A percentile compares a stretch with the other conserved stretches of the same genome.
phyloP scores from a whole-genome alignment of 257 asterid genomes.

The Solanum sparsipilum region DNA sequence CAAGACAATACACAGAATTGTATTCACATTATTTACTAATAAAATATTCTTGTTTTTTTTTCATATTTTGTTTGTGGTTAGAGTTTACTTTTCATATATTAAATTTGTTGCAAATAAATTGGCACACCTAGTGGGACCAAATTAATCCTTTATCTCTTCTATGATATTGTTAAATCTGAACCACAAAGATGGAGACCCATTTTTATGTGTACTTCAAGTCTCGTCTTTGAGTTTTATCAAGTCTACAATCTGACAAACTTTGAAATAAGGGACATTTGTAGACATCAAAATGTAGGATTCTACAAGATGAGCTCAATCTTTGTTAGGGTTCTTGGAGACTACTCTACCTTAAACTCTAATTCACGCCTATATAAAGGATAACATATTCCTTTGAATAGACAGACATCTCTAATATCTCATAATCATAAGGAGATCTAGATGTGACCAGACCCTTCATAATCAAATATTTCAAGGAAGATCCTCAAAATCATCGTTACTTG shows the following conservation, averaged over 20 bases:
- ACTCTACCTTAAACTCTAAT: no score
- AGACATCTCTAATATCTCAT: no score
- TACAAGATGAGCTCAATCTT: background rate
- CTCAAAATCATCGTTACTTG: no score
- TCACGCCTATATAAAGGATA: no score
- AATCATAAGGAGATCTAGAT: no score
- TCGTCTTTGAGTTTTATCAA: background rate
- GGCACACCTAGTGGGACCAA: background rate
- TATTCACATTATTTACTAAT: background rate
- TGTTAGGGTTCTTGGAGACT: background rate
- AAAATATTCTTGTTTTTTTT: no score
- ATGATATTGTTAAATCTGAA: background rate
- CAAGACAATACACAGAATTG: background rate
- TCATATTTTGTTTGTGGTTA: no score
- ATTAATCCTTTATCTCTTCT: background rate
- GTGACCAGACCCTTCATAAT: background rate
- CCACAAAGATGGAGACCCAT: background rate
- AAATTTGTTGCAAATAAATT: background rate
- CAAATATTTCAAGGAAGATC: background rate
- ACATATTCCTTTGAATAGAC: background rate
- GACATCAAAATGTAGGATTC: background rate
- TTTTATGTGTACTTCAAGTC: background rate
- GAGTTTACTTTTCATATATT: background rate
- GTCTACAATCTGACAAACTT: background rate
- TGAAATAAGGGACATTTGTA: no score